Evolutionary conservation across 2,329 filamentous ascomycete species (phyloP), one percentile per base, ranked within the genome.

Genomic region (Ophiostoma piceae): DNA sequence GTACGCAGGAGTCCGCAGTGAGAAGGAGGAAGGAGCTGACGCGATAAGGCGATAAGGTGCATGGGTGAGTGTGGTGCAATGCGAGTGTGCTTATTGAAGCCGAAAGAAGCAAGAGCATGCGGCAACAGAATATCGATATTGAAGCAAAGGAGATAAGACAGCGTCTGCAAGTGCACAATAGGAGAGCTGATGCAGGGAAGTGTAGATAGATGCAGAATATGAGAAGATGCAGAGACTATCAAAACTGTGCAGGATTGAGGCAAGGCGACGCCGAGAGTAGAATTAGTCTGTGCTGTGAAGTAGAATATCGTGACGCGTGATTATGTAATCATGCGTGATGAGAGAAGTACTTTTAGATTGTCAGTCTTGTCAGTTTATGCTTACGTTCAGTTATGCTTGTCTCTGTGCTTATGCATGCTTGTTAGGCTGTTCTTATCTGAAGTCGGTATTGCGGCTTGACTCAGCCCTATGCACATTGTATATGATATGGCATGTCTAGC

Each of bases 181-280:
- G 39, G 39, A 41, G 39, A 14, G 9, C 35, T 2, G 26, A 35
- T 35, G 35, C 35, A 35, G 35, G 35, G 35, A 35, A 35, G 35
- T 35, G 35, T 35, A 35, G 47, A n/a, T 22, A 26, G 47, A 54
- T 54, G n/a, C n/a, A 54, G 47, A n/a, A 54, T 16, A 9, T 57
- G 22, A 54, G 47, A n/a, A 54, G 47, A 9, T 57, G 22, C 22
- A 57, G 51, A 26, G 1, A 29, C 51, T 57, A 57, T 57, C 19
- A 43, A 26, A 11, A 19, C 43, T n/a, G 67, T 68, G 67, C 57
- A 65, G 47, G 37, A 19, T 35, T 26, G 26, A 26, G 51, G 51
- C 51, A 51, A 51, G 47, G 47, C 47, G 47, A 51, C 51, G 22
- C 51, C 51, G 51, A 57, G 51, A 57, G 51, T 57, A n/a, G 11